These are phyloP conservation scores for Beverwykella pulmonaria DNA, from an alignment of 495 filamentous ascomycete genomes.

Conservation along the genomic window DNA sequence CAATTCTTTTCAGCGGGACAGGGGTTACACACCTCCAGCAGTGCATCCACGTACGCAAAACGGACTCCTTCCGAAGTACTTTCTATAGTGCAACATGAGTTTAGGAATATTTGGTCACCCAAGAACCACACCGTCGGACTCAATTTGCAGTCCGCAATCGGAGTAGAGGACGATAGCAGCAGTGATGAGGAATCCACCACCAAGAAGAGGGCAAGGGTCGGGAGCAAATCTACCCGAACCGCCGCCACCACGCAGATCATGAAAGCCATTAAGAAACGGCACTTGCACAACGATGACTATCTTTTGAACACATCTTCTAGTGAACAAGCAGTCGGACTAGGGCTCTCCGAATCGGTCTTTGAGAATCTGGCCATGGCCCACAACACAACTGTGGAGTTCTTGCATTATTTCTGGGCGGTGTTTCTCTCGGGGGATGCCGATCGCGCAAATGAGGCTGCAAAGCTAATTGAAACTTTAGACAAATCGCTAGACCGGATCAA, in stretches of 20 bases:
- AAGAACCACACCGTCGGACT: conserved; percentile 50
- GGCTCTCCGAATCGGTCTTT: conserved; percentile 66
- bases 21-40: conserved; percentile 39
- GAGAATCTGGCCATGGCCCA: conserved; percentile 81
- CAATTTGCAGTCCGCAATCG: conserved; percentile 61
- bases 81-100: conserved; percentile 61
- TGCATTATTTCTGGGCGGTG: conserved; percentile 92
- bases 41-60: conserved; percentile 33
- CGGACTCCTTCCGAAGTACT: conserved; percentile 64
- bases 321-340: conserved; percentile 55
- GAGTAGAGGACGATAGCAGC: conserved; percentile 65
- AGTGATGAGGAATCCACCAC: conserved; percentile 58
- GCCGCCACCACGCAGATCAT: conserved; percentile 62
- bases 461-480: conserved; percentile 74
- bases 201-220: conserved; percentile 56
- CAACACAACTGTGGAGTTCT: conserved; percentile 88
- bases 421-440: conserved; percentile 83
- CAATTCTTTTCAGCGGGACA: conserved; percentile 73
- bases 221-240: conserved; percentile 58
- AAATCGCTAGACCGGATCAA: conserved; percentile 78
- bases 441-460: conserved; percentile 72
- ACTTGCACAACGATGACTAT: conserved; percentile 55
- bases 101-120: conserved; percentile 48
- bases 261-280: conserved; percentile 57
- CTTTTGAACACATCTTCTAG: conserved; percentile 32